A percentile compares a stretch with the other conserved stretches of the same genome.
Evolutionary conservation across 257 asterid species (phyloP).

Genomic region (Ligustrum vulgare): DNA sequence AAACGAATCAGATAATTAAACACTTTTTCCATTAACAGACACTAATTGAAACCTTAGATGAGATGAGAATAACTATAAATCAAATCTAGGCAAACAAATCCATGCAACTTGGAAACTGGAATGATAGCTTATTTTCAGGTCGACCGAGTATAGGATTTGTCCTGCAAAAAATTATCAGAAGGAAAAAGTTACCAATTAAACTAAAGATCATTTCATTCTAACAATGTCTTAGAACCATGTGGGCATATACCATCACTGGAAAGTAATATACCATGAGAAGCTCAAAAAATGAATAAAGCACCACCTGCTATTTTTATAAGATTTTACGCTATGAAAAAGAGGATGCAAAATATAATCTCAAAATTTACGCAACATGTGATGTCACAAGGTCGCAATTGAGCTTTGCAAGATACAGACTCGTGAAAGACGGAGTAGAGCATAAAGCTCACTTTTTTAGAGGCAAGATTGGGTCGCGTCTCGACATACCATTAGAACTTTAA

Average conservation of each 20-base stretch:
- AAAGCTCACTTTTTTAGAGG: no score
- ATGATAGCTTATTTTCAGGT: no score
- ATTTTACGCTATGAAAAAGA: neutral
- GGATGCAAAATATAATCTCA: neutral
- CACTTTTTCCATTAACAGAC: no score
- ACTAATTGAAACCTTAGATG: no score
- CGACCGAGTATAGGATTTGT: constrained; percentile 55
- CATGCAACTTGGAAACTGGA: no score
- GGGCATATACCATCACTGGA: neutral
- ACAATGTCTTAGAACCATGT: neutral
- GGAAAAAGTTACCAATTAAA: neutral
- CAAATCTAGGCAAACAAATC: no score
- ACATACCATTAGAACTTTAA: neutral
- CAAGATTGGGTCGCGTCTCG: no score
- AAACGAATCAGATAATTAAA: no score
- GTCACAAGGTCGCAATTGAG: neutral
- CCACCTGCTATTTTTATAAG: neutral
- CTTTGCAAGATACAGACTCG: neutral
- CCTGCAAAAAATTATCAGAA: constrained; percentile 46
- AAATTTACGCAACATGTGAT: neutral
- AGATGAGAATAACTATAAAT: no score
- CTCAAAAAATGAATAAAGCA: neutral
- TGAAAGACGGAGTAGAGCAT: no score
- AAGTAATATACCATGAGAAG: neutral
- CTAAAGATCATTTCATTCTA: neutral